phyloP scores from a whole-genome alignment of 1,139 yeast genomes.

The Saccharomyces hybrid region DNA sequence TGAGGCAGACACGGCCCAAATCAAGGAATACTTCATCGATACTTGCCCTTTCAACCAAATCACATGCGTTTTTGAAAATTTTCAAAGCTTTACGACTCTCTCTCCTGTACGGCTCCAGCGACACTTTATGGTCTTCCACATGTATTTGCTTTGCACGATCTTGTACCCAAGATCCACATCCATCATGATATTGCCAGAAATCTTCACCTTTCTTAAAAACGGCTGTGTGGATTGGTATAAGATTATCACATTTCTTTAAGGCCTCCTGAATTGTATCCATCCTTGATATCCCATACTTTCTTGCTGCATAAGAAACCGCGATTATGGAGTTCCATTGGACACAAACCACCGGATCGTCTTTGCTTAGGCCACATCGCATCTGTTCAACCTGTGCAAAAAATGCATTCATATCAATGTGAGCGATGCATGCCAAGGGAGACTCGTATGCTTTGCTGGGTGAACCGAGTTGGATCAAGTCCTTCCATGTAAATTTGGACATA shows the following conservation, averaged over 20 bases:
- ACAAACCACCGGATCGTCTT: conserved; percentile 81
- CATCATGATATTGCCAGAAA: conserved; percentile 65
- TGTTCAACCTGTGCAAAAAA: conserved; percentile 95
- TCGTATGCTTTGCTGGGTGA: conserved; percentile 40
- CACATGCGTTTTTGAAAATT: conserved; percentile 50
- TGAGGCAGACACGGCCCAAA: conserved; percentile 51
- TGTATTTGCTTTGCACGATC: conserved; percentile 31
- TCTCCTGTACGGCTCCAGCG: conserved; percentile 83
- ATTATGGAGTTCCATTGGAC: conserved; percentile 88
- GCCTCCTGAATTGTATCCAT: conserved; percentile 71
- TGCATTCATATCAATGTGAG: conserved; percentile 86
- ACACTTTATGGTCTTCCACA: conserved; percentile 65
- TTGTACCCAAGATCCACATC: conserved; percentile 30
- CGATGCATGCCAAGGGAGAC: conserved; percentile 78
- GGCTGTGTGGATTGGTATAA: conserved; percentile 86
- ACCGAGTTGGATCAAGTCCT: conserved; percentile 42
- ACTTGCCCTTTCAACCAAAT: conserved; percentile 82
- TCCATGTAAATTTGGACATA: conserved; percentile 38
- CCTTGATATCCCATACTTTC: conserved; percentile 72
- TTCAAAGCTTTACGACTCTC: conserved; percentile 75
- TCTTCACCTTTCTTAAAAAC: conserved; percentile 83
- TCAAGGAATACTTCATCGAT: conserved; percentile 91
- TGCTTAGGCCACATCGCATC: conserved; percentile 54
- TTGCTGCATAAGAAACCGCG: conserved; percentile 86
- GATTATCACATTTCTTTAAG: conserved; percentile 59